These are phyloP conservation scores for Protomyces arabidopsidicola DNA, from an alignment of 1,139 yeast species.

Conservation along the genomic window DNA sequence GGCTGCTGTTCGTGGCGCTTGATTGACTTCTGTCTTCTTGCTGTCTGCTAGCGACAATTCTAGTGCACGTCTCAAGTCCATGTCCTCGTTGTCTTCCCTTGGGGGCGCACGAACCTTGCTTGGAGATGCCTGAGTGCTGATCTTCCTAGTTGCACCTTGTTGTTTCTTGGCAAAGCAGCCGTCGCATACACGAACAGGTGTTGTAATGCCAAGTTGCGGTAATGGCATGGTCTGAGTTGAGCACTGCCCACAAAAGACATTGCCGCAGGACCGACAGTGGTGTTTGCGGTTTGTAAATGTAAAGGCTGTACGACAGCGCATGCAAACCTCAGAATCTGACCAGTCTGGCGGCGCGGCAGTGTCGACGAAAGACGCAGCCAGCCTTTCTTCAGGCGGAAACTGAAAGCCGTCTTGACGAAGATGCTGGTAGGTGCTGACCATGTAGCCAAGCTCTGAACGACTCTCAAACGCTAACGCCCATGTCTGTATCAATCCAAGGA, in stretches of 20 bases:
- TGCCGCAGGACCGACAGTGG: conserved; percentile 96
- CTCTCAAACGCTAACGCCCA: conserved; percentile 74
- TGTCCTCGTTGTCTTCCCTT: conserved; percentile 37
- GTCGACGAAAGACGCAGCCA: conserved; percentile 63
- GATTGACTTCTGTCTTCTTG: conserved; percentile 17
- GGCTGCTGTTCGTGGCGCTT: conserved; percentile 26
- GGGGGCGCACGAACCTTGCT: conserved; percentile 35
- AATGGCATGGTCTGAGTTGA: conserved; percentile 66
- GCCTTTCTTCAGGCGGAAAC: conserved; percentile 51
- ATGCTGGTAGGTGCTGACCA: conserved; percentile 57
- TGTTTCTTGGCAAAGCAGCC: conserved; percentile 51
- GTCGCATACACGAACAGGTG: conserved; percentile 91
- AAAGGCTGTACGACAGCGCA: conserved; percentile 82
- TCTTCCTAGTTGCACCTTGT: conserved; percentile 27
- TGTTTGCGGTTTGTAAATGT: conserved; percentile 84
- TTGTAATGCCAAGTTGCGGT: conserved; percentile 79
- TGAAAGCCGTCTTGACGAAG: conserved; percentile 59
- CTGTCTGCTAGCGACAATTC: conserved; percentile 67
- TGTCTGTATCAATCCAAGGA: conserved; percentile 63
- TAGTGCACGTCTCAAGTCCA: conserved; percentile 70
- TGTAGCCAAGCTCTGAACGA: conserved; percentile 63
- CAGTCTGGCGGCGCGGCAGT: conserved; percentile 96
- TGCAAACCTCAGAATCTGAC: conserved; percentile 93
- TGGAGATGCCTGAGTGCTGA: conserved; percentile 30
- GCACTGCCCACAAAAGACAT: conserved; percentile 81